phyloP scores from a whole-genome alignment of 2,329 filamentous ascomycete species.

The Chlorencoelia australis region DNA sequence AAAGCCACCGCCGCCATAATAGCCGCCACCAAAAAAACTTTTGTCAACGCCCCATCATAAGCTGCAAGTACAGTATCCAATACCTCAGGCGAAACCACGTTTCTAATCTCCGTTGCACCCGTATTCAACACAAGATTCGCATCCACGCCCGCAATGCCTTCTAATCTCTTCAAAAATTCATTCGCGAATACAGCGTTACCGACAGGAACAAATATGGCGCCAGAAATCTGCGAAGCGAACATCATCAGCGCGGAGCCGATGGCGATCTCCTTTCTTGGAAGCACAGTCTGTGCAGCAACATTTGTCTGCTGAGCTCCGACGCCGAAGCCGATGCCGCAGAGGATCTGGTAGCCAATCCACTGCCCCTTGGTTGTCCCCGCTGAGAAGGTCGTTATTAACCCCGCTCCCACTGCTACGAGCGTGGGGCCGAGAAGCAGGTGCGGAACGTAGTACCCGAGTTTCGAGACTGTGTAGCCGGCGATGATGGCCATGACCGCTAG shows the following conservation, averaged over 20 bases:
- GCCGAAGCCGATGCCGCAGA: constrained; percentile 20
- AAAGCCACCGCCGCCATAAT: constrained; percentile 39
- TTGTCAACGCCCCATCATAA: constrained; percentile 43
- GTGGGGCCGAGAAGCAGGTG: constrained; percentile 43
- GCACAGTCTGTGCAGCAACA: constrained; percentile 22
- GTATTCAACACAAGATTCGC: constrained; percentile 19
- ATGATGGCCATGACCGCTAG: constrained; percentile 20
- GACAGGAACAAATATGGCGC: constrained; percentile 37
- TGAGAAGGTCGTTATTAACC: constrained; percentile 43
- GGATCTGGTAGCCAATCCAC: constrained; percentile 38
- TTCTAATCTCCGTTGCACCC: constrained; percentile 36
- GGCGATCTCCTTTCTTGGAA: constrained; percentile 30
- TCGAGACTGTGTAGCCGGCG: not conserved
- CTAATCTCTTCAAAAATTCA: constrained; percentile 19
- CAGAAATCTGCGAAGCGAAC: constrained; percentile 34
- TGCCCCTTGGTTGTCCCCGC: constrained; percentile 33
- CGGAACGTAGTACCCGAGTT: constrained; percentile 34
- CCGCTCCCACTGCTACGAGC: constrained; percentile 32
- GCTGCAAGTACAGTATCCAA: constrained; percentile 36
- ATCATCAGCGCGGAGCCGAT: constrained; percentile 34
- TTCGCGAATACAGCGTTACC: constrained; percentile 34
- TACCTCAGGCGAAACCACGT: constrained; percentile 31
- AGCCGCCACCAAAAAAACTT: constrained; percentile 43
- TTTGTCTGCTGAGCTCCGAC: constrained; percentile 23
- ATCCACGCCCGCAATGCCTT: constrained; percentile 17